Percentiles rank a stretch among this genome's conserved stretches.
phyloP scores from a whole-genome alignment of 805 yeast genomes.

The Allodekkera sacchari region DNA sequence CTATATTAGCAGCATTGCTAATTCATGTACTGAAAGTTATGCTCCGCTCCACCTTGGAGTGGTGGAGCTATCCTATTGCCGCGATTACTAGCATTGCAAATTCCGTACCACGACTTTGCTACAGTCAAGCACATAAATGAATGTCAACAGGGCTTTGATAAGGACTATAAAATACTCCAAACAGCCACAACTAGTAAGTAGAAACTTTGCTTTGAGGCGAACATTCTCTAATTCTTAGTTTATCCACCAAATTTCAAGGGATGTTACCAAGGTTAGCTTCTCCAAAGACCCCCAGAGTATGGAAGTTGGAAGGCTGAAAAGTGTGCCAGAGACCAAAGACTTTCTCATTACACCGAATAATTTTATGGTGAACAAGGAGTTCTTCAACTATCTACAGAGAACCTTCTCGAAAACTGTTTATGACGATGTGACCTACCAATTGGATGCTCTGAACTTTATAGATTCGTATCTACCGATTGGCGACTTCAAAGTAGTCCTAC shows the following conservation, averaged over 20 bases:
- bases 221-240: slow-evolving; percentile 8
- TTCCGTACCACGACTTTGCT: slow-evolving; percentile 2
- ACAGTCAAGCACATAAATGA: slow-evolving; percentile 3
- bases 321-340: background rate
- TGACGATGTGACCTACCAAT: slow-evolving; percentile 43
- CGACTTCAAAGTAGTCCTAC: slow-evolving; percentile 59
- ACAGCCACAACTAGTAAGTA: slow-evolving; percentile 22
- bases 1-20: too few species aligned
- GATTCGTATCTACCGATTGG: slow-evolving; percentile 58
- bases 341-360: slow-evolving; percentile 12
- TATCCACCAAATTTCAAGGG: slow-evolving; percentile 14
- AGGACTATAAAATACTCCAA: slow-evolving; percentile 13
- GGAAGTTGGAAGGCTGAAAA: slow-evolving; percentile 16
- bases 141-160: slow-evolving; percentile 14
- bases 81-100: background rate
- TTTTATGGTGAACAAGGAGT: slow-evolving; percentile 21
- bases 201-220: background rate
- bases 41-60: background rate
- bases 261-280: slow-evolving; percentile 19
- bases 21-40: slow-evolving; percentile 1
- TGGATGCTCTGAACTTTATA: slow-evolving; percentile 49
- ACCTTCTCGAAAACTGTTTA: slow-evolving; percentile 18
- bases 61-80: background rate
- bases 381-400: slow-evolving; percentile 15
- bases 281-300: slow-evolving; percentile 18